Evolutionary conservation across 345 rosid genomes (phyloP), one percentile per base, ranked within the genome.

Genomic region (Psidium guajava): DNA sequence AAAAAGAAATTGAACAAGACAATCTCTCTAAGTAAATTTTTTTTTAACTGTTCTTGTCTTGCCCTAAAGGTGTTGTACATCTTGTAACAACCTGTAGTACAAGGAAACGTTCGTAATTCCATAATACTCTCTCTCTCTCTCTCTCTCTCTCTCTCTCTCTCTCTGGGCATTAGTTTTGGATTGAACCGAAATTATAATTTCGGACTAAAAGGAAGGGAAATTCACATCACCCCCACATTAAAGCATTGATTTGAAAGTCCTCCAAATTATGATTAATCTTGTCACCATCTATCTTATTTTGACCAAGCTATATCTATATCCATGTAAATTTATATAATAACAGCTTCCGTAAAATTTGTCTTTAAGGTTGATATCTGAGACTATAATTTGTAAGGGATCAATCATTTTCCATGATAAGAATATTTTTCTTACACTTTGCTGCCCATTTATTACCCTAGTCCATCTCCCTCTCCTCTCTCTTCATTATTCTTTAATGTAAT

Each of bases 1-100:
- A 9, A 74, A 25, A 53, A 73, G 83, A 73, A 84, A 61, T 54
- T 52, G 90, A 87, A 74, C 91, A 87, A 87, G 87, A 40, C 13
- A 49, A 81, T 82, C 42, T 53, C 77, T 32, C 77, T 32, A 69
- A 69, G 47, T 18, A 69, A 81, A n/a, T n/a, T 49, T 81, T 81
- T 44, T 61, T 5, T 69, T 81, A 12, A 49, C 54, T 49, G 83
- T 50, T n/a, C 51, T 20, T 49, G 82, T 73, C n/a, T 54, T 58
- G 86, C 86, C 84, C 61, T 85, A 8, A 57, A 85, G 75, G 85
- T 69, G 12, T 36, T 69, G 77, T 69, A 36, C 40, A 69, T 32
- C 77, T 69, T 32, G 47, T 2, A 36, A 18, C 77, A 69, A 69
- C 6, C 77, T 36, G 24, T 11, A 4, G 77, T 69, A 2, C 74